Percentiles rank a stretch among this genome's conserved stretches.
Evolutionary conservation across 495 filamentous ascomycete species (phyloP).

Genomic region (Chaetomium tenue): DNA sequence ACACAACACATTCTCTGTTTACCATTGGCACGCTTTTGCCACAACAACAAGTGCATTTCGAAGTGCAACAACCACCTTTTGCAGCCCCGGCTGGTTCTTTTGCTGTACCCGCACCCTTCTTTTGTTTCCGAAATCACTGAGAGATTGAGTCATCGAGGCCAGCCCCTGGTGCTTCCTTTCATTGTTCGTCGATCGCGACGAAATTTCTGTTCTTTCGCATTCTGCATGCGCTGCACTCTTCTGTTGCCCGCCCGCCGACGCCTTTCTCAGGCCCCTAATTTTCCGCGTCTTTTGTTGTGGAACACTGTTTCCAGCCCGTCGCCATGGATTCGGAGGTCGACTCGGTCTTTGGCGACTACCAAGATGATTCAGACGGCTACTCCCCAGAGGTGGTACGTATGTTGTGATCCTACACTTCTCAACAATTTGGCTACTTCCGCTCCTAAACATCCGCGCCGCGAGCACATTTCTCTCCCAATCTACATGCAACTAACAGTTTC

Average conservation of each 20-base stretch:
- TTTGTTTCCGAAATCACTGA: background rate
- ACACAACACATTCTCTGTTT: slow-evolving; percentile 23
- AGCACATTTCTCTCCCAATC: background rate
- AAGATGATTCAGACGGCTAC: slow-evolving; percentile 51
- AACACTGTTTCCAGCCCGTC: slow-evolving; percentile 24
- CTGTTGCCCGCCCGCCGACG: slow-evolving; percentile 16
- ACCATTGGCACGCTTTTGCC: slow-evolving; percentile 15
- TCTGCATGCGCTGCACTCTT: slow-evolving; percentile 18
- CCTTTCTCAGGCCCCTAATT: slow-evolving; percentile 9
- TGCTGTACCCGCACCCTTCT: background rate
- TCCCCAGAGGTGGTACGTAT: slow-evolving; percentile 47
- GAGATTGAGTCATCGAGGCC: slow-evolving; percentile 9
- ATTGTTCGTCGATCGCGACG: slow-evolving; percentile 18
- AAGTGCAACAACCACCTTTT: background rate
- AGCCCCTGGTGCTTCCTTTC: slow-evolving; percentile 8
- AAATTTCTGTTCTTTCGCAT: background rate
- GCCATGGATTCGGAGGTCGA: slow-evolving; percentile 55
- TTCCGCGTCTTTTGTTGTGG: slow-evolving; percentile 17
- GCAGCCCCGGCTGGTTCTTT: slow-evolving; percentile 4
- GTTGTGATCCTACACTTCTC: slow-evolving; percentile 23
- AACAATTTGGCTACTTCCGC: background rate
- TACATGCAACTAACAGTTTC: background rate
- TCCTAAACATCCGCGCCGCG: background rate
- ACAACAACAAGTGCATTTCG: slow-evolving; percentile 10
- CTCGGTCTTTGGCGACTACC: slow-evolving; percentile 54